phyloP scores from a whole-genome alignment of 495 filamentous ascomycete species.

The Talaromyces thailandensis region DNA sequence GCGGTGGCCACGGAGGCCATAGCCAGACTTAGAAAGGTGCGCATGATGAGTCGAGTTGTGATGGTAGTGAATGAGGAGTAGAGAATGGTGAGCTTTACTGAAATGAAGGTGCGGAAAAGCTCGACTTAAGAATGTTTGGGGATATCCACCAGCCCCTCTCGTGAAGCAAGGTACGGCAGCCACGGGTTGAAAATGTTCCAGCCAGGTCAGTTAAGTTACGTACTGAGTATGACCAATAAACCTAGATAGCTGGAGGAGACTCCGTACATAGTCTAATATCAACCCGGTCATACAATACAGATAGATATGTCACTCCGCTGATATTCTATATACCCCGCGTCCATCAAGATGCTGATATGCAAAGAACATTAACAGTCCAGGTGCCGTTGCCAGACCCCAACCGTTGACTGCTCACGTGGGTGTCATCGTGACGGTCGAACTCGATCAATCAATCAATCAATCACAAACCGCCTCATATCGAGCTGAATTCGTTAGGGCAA shows the following conservation, averaged over 20 bases:
- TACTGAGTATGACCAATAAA: background rate
- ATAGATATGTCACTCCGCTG: too few species aligned
- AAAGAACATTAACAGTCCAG: background rate
- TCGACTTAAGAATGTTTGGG: background rate
- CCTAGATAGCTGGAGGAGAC: background rate
- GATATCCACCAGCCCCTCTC: background rate
- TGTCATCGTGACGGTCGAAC: background rate
- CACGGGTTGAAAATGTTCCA: background rate
- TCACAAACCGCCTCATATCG: background rate
- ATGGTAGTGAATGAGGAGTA: background rate
- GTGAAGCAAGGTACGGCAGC: background rate
- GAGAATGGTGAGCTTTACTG: background rate
- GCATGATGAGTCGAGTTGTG: conserved; percentile 7
- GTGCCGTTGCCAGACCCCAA: background rate
- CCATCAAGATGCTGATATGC: background rate
- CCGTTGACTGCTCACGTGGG: background rate
- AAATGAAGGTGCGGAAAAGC: background rate
- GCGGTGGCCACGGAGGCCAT: conserved; percentile 38
- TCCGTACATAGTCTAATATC: background rate
- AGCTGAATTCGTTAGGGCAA: background rate
- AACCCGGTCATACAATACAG: background rate
- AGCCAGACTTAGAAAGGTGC: conserved; percentile 17
- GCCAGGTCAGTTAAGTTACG: background rate
- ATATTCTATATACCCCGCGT: background rate
- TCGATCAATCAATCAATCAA: too few species aligned